These are phyloP conservation scores for Malus orientalis DNA, from an alignment of 306 rosid species.

Conservation along the genomic window DNA sequence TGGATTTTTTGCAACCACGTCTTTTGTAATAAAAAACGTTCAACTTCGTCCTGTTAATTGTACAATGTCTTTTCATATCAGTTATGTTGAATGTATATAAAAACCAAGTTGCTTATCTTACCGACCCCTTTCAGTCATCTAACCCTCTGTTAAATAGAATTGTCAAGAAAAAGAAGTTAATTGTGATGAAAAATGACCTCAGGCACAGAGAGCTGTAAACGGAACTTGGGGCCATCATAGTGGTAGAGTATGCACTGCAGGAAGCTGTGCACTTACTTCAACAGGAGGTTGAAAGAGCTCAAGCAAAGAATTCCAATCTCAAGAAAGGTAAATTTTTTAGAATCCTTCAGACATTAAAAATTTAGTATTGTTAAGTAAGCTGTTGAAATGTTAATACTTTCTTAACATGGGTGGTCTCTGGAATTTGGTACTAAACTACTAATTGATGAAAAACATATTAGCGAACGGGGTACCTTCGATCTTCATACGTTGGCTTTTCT, in stretches of 20 bases:
- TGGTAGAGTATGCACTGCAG: constrained; percentile 36
- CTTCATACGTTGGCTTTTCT: not conserved
- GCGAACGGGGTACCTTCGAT: not conserved
- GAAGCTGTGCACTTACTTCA: constrained; percentile 49
- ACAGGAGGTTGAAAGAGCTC: constrained; percentile 13
- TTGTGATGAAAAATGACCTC: constrained; percentile 1
- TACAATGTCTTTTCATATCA: too few relatives aligned
- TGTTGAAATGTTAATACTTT: not conserved
- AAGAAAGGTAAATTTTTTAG: constrained; percentile 28
- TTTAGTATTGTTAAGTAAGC: not conserved
- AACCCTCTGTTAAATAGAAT: not conserved
- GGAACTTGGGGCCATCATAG: constrained; percentile 29
- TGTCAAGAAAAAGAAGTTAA: not conserved
- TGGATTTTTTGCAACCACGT: too few relatives aligned
- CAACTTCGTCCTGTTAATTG: too few relatives aligned
- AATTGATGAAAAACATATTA: not conserved
- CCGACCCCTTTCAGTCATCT: too few relatives aligned
- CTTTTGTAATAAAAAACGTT: too few relatives aligned
- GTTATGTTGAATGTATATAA: too few relatives aligned
- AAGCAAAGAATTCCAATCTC: constrained; percentile 33
- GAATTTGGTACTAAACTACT: not conserved
- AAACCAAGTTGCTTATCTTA: too few relatives aligned
- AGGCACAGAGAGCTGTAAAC: constrained; percentile 19
- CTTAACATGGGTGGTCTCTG: not conserved
- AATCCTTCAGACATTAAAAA: not conserved